Conservation (phyloP, 2,329 filamentous ascomycete genomes). For the Alternaria longipes region DNA sequence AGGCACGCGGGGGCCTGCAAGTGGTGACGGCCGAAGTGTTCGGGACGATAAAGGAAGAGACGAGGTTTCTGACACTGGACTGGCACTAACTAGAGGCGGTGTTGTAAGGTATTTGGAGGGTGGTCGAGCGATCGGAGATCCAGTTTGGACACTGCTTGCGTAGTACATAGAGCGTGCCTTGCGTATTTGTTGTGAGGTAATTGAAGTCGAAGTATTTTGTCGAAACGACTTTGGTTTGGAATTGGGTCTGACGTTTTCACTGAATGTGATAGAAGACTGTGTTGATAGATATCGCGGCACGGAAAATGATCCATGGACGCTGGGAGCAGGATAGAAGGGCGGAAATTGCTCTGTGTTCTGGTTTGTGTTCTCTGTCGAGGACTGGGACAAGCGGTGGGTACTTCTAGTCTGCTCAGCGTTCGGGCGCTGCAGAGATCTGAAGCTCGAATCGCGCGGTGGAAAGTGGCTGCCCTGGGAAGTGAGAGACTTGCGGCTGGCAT, state of each 20-base stretch:
- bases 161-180: slow-evolving; percentile 53
- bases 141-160: slow-evolving; percentile 50
- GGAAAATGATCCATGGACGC: slow-evolving; percentile 15
- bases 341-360: slow-evolving; percentile 32
- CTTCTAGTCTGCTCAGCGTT: slow-evolving; percentile 19
- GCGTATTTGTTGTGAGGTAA: slow-evolving; percentile 47
- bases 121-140: slow-evolving; percentile 47
- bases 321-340: slow-evolving; percentile 27
- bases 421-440: slow-evolving; percentile 34
- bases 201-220: slow-evolving; percentile 36
- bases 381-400: slow-evolving; percentile 21
- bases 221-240: slow-evolving; percentile 38
- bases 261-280: slow-evolving; percentile 33
- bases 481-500: slow-evolving; percentile 44
- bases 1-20: slow-evolving; percentile 36
- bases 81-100: slow-evolving; percentile 23
- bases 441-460: slow-evolving; percentile 44
- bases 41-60: slow-evolving; percentile 12
- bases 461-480: slow-evolving; percentile 50
- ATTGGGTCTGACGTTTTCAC: slow-evolving; percentile 36
- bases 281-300: slow-evolving; percentile 25
- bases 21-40: slow-evolving; percentile 27
- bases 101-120: slow-evolving; percentile 45
- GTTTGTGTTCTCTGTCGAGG: slow-evolving; percentile 15
- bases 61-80: slow-evolving; percentile 12